phyloP scores from a whole-genome alignment of 169 alveolate genomes.

The Plasmodium berghei region DNA sequence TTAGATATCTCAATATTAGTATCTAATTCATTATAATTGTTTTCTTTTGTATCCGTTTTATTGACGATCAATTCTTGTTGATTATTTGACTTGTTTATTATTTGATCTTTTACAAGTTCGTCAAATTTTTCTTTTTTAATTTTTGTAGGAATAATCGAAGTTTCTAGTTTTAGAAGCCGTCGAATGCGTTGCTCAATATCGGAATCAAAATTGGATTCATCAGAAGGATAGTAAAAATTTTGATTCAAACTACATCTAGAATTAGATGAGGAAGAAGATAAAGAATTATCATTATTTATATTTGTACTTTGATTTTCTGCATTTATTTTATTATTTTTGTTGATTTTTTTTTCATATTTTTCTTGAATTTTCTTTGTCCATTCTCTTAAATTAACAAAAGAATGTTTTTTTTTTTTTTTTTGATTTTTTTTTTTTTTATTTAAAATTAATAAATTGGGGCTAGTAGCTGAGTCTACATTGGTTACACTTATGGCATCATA shows the following conservation, averaged over 20 bases:
- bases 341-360: slow-evolving; percentile 35
- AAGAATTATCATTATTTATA: slow-evolving; percentile 3
- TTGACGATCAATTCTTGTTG: too few relatives aligned
- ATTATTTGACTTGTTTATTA: background rate
- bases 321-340: background rate
- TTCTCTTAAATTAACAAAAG: slow-evolving; percentile 53
- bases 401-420: slow-evolving; percentile 8
- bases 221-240: slow-evolving; percentile 28
- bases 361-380: slow-evolving; percentile 53
- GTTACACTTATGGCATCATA: too few relatives aligned
- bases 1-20: too few relatives aligned
- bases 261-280: slow-evolving; percentile 35
- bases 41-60: too few relatives aligned
- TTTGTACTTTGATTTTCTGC: slow-evolving; percentile 2
- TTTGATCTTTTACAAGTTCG: background rate
- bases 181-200: slow-evolving; percentile 33
- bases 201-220: slow-evolving; percentile 52
- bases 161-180: slow-evolving; percentile 20
- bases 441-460: background rate
- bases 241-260: slow-evolving; percentile 32
- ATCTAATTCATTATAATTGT: too few relatives aligned
- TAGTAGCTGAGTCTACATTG: too few relatives aligned
- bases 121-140: slow-evolving; percentile 3
- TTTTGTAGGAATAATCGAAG: background rate
- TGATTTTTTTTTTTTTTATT: slow-evolving; percentile 8